These are phyloP conservation scores for Citrus sinensis DNA, from an alignment of 345 rosid genomes.

Conservation along the genomic window DVS_A1.0 CM039167.1:4894001-4894500, in stretches of 20 bases:
- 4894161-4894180: neutral
- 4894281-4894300: too few species aligned
- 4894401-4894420: too few species aligned
- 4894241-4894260: neutral
- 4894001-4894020: neutral
- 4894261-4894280: too few species aligned
- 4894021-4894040: slow-evolving; percentile 6
- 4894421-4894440: too few species aligned
- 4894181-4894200: neutral
- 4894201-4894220: neutral
- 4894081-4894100: neutral
- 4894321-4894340: too few species aligned
- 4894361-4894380: too few species aligned
- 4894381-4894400: too few species aligned
- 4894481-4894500: too few species aligned
- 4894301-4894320: too few species aligned
- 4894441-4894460: too few species aligned
- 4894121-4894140: neutral
- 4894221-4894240: neutral
- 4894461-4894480: too few species aligned
- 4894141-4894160: neutral
- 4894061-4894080: neutral
- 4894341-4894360: too few species aligned
- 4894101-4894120: slow-evolving; percentile 2
- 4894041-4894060: slow-evolving; percentile 2